Evolutionary conservation across 2,329 filamentous ascomycete species (phyloP), one percentile per base, ranked within the genome.

Genomic region (Pochonia chlamydosporia): DNA sequence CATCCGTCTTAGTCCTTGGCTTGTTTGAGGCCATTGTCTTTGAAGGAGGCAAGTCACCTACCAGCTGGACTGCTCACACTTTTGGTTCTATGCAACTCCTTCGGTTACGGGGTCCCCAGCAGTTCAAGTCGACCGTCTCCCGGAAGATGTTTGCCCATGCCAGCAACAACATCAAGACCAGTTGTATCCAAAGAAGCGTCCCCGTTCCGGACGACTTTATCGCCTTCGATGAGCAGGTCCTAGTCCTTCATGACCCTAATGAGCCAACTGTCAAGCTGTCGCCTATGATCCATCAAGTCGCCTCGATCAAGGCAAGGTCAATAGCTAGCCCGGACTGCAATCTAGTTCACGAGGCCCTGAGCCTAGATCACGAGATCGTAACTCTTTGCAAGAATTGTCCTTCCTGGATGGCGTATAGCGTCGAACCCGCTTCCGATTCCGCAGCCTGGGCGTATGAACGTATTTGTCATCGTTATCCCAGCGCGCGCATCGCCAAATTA

Each of bases 11-110:
- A 8, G 48, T 60, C 2, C 47, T 61, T n/a, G 59, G 55, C 9
- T 48, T 59, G 9, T 61, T 60, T 31, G 59, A 61, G 28, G 57
- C 57, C n/a, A 53, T 58, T 23, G 52, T 59, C 4, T 60, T 60
- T 24, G 48, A 44, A 13, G 57, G 51, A 2, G 47, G 49, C n/a
- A 49, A 51, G 28, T 54, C 56, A 5, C 54, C 57, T 1, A 54
- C 58, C 5, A 58, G 52, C 43, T 61, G 58, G 58, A 57, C 55
- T 4, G 52, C 55, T 6, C 59, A 61, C 18, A 56, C 54, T 3
- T 31, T 54, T 11, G 59, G 58, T 5, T 49, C 59, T 28, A 49
- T 60, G 41, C 46, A 60, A n/a, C 56, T 61, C 3, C 47, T 61
- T 4, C 49, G 55, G 18, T 47, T 61, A 6, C 53, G 59, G 21